phyloP scores from a whole-genome alignment of 768 basidiomycete genomes.

The Amanita thiersii region DNA sequence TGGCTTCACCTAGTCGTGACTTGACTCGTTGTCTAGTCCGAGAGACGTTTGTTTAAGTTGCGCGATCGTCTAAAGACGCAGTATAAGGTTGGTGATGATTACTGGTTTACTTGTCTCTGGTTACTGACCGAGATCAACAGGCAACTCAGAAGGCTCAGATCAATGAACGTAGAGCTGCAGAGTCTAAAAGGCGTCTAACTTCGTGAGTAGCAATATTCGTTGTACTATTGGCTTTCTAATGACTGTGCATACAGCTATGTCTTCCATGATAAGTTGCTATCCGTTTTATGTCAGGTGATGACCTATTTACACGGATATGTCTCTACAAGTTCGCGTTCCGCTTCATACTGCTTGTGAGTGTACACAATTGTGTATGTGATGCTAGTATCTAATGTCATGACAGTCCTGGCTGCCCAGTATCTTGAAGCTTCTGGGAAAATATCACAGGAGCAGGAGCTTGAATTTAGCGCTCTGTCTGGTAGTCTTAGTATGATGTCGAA shows the following conservation, averaged over 20 bases:
- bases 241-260: slow-evolving; percentile 41
- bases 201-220: slow-evolving; percentile 40
- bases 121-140: slow-evolving; percentile 14
- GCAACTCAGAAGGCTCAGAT: slow-evolving; percentile 72
- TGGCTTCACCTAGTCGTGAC: not conserved
- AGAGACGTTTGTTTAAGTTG: slow-evolving; percentile 59
- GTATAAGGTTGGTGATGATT: slow-evolving; percentile 37
- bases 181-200: slow-evolving; percentile 76
- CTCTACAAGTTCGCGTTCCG: slow-evolving; percentile 69
- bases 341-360: slow-evolving; percentile 63
- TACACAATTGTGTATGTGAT: not conserved
- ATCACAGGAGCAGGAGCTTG: slow-evolving; percentile 70
- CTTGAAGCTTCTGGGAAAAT: slow-evolving; percentile 76
- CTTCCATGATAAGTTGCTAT: slow-evolving; percentile 60
- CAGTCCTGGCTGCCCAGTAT: slow-evolving; percentile 84
- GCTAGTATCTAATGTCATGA: not conserved
- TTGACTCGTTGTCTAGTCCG: slow-evolving; percentile 34
- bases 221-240: slow-evolving; percentile 5
- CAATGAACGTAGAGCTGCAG: slow-evolving; percentile 66
- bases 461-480: slow-evolving; percentile 80
- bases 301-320: slow-evolving; percentile 12
- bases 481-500: slow-evolving; percentile 87
- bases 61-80: slow-evolving; percentile 73
- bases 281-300: not conserved
- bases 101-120: not conserved